These are phyloP conservation scores for Clonostachys sp. DNA, from an alignment of 2,329 filamentous ascomycete species.

Conservation along the genomic window DNA sequence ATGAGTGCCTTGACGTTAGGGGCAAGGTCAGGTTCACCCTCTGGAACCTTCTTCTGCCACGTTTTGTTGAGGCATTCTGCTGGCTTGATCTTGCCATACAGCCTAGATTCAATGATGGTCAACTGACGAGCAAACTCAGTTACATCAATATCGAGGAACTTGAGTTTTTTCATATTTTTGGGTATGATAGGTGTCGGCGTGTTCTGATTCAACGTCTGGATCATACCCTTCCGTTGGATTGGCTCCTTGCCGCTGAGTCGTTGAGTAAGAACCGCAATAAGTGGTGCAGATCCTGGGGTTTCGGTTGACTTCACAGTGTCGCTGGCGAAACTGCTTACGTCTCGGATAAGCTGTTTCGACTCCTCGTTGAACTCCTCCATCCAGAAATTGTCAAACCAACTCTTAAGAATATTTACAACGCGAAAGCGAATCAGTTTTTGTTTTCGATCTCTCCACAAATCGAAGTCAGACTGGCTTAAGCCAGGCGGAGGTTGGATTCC, in stretches of 20 bases:
- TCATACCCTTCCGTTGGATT: slow-evolving; percentile 70
- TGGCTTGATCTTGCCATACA: slow-evolving; percentile 94
- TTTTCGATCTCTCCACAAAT: slow-evolving; percentile 87
- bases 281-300: slow-evolving; percentile 78
- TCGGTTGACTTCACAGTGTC: slow-evolving; percentile 91
- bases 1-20: slow-evolving; percentile 95
- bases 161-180: slow-evolving; percentile 99
- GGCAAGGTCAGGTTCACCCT: slow-evolving; percentile 79
- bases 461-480: slow-evolving; percentile 69
- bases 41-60: slow-evolving; percentile 91
- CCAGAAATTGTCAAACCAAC: slow-evolving; percentile 98
- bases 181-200: slow-evolving; percentile 87
- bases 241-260: slow-evolving; percentile 84
- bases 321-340: slow-evolving; percentile 86
- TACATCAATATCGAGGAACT: slow-evolving; percentile 94
- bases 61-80: slow-evolving; percentile 98
- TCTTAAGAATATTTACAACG: slow-evolving; percentile 96
- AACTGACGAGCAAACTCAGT: slow-evolving; percentile 96
- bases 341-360: slow-evolving; percentile 77
- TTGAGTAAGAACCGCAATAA: slow-evolving; percentile 87
- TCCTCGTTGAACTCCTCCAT: slow-evolving; percentile 90
- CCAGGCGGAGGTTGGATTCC: slow-evolving; percentile 87
- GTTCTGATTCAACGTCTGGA: slow-evolving; percentile 79
- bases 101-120: slow-evolving; percentile 90
- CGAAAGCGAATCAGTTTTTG: slow-evolving; percentile 94